Evolutionary conservation across 208 protist species (phyloP).

Genomic region (Zelonia costaricensis): DNA sequence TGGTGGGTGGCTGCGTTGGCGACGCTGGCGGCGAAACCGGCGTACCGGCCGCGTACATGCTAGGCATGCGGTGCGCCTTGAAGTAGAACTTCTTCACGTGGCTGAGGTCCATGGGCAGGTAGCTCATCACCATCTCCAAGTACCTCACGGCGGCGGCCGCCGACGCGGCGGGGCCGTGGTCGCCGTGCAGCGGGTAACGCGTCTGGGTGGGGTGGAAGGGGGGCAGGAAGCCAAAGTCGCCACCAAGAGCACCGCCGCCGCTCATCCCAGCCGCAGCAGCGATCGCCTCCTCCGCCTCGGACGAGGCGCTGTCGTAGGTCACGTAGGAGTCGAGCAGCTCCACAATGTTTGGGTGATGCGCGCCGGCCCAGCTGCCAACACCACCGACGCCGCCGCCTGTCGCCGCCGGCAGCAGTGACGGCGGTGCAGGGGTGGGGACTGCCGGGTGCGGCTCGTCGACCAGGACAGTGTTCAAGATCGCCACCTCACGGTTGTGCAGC

Average conservation of each 20-base stretch:
- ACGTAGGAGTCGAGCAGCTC: constrained; percentile 95
- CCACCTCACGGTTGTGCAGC: constrained; percentile 98
- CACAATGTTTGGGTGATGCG: constrained; percentile 95
- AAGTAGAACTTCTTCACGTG: constrained; percentile 90
- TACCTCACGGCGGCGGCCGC: constrained; percentile 91
- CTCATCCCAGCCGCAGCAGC: constrained; percentile 2
- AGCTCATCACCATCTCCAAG: constrained; percentile 99
- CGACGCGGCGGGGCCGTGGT: neutral
- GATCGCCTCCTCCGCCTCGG: neutral
- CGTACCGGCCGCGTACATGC: neutral
- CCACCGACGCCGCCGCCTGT: neutral
- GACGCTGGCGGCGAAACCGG: neutral
- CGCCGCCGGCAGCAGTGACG: neutral
- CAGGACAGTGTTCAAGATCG: constrained; percentile 94
- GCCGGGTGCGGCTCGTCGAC: constrained; percentile 1
- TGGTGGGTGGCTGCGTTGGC: neutral
- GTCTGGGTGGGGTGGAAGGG: constrained; percentile 1
- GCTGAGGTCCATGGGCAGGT: constrained; percentile 97
- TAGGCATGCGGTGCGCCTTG: constrained; percentile 40
- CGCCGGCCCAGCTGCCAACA: constrained; percentile 1
- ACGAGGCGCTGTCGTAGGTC: constrained; percentile 64
- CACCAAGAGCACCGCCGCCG: neutral
- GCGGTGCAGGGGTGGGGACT: neutral
- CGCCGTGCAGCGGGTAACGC: constrained; percentile 4
- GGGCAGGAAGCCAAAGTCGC: neutral